Evolutionary conservation across 2,329 filamentous ascomycete species (phyloP), one percentile per base, ranked within the genome.

Genomic region (Ceratocystis colombiana): DNA sequence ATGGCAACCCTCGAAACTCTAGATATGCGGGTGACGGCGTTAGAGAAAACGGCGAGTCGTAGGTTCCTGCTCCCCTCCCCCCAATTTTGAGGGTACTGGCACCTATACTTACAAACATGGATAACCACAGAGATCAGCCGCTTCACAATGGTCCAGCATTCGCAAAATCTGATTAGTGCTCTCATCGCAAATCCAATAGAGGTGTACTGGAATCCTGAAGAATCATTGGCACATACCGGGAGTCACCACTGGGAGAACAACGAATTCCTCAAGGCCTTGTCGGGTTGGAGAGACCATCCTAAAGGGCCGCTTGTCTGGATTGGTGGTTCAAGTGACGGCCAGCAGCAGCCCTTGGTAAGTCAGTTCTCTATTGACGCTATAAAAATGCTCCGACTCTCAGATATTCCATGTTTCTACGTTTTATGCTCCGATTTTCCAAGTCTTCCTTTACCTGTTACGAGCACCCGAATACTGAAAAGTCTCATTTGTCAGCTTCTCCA

Each of bases 201-300:
- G 71, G 71, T 67, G 72, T 71, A 61, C 71, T 72, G 59, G 73
- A 72, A 68, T 71, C 71, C 71, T 2, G 62, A 65, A 3, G 67
- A 64, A 30, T 67, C 53, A 22, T 30, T 67, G 5, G 25, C 33
- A n/a, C 65, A n/a, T 5, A 22, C 46, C 2, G 45, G 33, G n/a
- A 44, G 63, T 10, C 62, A 41, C 10, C 37, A 67, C 20, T 68
- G 67, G 67, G 67, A 68, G 45, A 63, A 62, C 33, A 67, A 68
- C 59, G 67, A 66, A 25, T 55, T 68, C 3, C 59, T 68, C 5
- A 63, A 57, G 22, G 63, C 10, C 17, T 59, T 68, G 8, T 50
- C 41, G 17, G 46, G 59, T 2, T 68, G 67, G 67, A 57, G 65
- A 3, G 65, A 66, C 25, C 30, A 33, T 15, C 55, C 48, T 1